Percentiles rank a stretch among this genome's conserved stretches.
phyloP scores from a whole-genome alignment of 2,329 filamentous ascomycete species.

The Botrytis aclada region DNA sequence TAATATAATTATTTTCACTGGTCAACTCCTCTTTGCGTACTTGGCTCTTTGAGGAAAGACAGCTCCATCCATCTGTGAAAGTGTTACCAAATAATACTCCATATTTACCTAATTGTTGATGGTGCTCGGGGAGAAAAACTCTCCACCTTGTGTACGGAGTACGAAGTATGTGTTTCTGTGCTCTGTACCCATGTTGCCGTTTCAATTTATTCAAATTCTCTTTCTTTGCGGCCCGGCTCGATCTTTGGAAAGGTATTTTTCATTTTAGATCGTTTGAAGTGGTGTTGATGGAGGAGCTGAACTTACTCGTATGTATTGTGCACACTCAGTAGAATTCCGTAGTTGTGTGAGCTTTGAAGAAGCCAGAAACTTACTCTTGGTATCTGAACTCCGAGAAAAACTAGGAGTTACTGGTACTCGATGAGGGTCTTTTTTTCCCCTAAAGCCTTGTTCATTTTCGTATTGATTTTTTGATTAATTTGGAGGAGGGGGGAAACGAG shows the following conservation, averaged over 20 bases:
- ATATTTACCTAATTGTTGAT: background rate
- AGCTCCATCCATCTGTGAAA: background rate
- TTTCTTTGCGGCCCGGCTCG: background rate
- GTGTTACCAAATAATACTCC: slow-evolving; percentile 6
- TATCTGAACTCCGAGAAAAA: too few relatives aligned
- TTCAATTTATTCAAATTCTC: background rate
- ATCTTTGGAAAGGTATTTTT: background rate
- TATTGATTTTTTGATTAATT: background rate
- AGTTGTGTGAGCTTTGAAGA: background rate
- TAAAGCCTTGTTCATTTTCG: background rate
- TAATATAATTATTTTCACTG: background rate
- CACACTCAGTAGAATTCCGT: background rate
- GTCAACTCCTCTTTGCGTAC: background rate
- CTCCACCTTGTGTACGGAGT: background rate
- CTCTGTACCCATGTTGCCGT: background rate
- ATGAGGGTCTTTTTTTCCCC: background rate
- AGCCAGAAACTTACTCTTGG: background rate
- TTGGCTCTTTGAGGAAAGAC: background rate
- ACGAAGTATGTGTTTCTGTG: background rate
- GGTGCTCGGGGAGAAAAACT: background rate
- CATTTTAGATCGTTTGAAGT: background rate
- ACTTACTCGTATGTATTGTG: background rate
- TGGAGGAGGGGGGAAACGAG: background rate
- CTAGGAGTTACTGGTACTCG: background rate
- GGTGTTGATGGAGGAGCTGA: background rate